Base-by-base conservation (phyloP, 176 grass and related monocot genomes). In the Otatea glauca region DNA sequence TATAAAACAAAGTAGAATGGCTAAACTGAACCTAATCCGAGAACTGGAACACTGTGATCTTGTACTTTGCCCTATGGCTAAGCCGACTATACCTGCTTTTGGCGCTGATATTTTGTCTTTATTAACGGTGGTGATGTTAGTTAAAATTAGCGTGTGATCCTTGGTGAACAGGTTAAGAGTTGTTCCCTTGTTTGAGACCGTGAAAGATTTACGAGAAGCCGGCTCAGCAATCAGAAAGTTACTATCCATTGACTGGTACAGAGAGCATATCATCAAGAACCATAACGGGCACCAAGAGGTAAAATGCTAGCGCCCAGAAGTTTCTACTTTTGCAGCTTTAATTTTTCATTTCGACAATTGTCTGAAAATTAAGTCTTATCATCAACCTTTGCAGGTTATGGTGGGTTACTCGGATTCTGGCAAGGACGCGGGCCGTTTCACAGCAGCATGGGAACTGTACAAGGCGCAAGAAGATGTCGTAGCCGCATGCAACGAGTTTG, bases 331-430 rank as follows among this genome's bases (percentile, higher is more conserved):
- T 62, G 16, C 6, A 69, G 16, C 15, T 21, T 47, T 0, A 59
- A 59, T 65, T 35, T n/a, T 24, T 15, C 35, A n/a, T 54, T 85
- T 41, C 6, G 0, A 45, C 65, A 13, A 47, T 79, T 7, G 6
- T 61, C 54, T 65, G 55, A 47, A 61, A 76, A 55, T 67, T 10
- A 44, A 13, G 9, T 6, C 25, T 32, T 32, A n/a, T 77, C 4
- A n/a, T 77, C 4, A 4, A 53, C 20, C 5, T 21, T 29, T 48
- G 25, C 88, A 97, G 95, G 95, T 98, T 41, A 98, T 98, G 96
- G 96, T 98, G 64, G 96, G 96, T 0, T 98, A 98, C 84, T 98
- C 96, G 0, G 96, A 98, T 72, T 98, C 96, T 9, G 96, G 96
- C 85, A 98, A 98, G 86, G 92, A 98, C 80, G 96, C 96, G 5